Evolutionary conservation across 2,329 filamentous ascomycete species (phyloP).

Genomic region (Ophiostoma novo-ulmi): DNA sequence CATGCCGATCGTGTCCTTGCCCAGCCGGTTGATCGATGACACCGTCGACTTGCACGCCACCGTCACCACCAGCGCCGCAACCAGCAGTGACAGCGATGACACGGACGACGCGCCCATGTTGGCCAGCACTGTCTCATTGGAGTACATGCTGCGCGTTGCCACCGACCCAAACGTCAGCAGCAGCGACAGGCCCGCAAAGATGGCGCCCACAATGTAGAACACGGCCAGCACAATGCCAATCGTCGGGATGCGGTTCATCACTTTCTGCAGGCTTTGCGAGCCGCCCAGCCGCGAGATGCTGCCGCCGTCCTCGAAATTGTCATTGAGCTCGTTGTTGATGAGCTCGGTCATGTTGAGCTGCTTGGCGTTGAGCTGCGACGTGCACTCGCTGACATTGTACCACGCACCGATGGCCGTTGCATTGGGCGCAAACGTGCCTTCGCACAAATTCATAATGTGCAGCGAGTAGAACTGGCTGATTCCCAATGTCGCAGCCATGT

Average conservation of each 20-base stretch:
- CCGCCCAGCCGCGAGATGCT: conserved; percentile 44
- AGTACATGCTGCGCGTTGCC: conserved; percentile 20
- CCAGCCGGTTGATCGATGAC: conserved; percentile 30
- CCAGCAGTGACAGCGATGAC: conserved; percentile 31
- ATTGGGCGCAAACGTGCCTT: conserved; percentile 32
- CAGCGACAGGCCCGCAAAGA: conserved; percentile 42
- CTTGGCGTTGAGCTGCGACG: conserved; percentile 26
- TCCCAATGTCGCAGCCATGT: conserved; percentile 31
- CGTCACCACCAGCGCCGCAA: conserved; percentile 24
- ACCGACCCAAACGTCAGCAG: conserved; percentile 40
- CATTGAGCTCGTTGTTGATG: conserved; percentile 43
- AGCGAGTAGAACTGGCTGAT: conserved; percentile 36
- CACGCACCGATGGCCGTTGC: conserved; percentile 27
- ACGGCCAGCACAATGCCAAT: conserved; percentile 46
- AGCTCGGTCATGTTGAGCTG: conserved; percentile 43
- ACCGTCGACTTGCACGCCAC: conserved; percentile 23
- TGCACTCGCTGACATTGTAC: conserved; percentile 31
- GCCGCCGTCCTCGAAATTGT: conserved; percentile 42
- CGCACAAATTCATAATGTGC: conserved; percentile 33
- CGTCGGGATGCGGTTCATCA: conserved; percentile 47
- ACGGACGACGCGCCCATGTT: conserved; percentile 39
- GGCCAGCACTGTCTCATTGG: conserved; percentile 30
- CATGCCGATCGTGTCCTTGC: conserved; percentile 42
- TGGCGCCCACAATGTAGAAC: conserved; percentile 44
- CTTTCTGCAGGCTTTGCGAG: conserved; percentile 42